Evolutionary conservation across 345 rosid species (phyloP).

Genomic region (Lepidium sativum): DNA sequence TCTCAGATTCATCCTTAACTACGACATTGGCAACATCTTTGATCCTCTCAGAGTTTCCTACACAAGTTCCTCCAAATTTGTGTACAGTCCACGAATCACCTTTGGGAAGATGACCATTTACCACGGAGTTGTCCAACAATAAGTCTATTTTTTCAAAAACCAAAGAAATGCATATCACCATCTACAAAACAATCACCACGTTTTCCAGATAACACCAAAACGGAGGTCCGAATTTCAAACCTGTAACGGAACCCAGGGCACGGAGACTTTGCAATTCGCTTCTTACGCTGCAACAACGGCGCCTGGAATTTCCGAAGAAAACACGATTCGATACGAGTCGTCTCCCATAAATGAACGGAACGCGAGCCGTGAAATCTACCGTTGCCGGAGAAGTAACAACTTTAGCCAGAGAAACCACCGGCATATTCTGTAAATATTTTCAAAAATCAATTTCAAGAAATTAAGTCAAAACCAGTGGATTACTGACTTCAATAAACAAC

Average conservation of each 20-base stretch:
- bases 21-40: constrained; percentile 78
- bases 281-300: constrained; percentile 22
- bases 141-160: constrained; percentile 31
- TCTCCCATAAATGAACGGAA: constrained; percentile 12
- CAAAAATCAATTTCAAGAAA: not conserved
- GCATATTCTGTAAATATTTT: constrained; percentile 10
- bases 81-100: constrained; percentile 88
- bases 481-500: too few species aligned
- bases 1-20: constrained; percentile 51
- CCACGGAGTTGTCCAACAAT: constrained; percentile 40
- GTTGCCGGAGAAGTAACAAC: constrained; percentile 6
- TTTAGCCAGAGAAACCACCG: constrained; percentile 27
- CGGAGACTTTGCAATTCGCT: constrained; percentile 25
- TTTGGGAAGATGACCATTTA: constrained; percentile 47
- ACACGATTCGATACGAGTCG: constrained; percentile 24
- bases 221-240: constrained; percentile 20
- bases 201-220: not conserved
- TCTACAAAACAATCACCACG: not conserved
- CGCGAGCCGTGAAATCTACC: constrained; percentile 12
- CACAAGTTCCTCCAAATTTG: constrained; percentile 97
- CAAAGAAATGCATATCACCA: constrained; percentile 30
- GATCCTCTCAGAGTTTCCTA: constrained; percentile 79
- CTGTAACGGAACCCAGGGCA: constrained; percentile 46
- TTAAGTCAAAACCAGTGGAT: too few species aligned
- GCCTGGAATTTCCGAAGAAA: constrained; percentile 3